Evolutionary conservation across 2,329 filamentous ascomycete species (phyloP).

Genomic region (Diaporthe sp.): DNA sequence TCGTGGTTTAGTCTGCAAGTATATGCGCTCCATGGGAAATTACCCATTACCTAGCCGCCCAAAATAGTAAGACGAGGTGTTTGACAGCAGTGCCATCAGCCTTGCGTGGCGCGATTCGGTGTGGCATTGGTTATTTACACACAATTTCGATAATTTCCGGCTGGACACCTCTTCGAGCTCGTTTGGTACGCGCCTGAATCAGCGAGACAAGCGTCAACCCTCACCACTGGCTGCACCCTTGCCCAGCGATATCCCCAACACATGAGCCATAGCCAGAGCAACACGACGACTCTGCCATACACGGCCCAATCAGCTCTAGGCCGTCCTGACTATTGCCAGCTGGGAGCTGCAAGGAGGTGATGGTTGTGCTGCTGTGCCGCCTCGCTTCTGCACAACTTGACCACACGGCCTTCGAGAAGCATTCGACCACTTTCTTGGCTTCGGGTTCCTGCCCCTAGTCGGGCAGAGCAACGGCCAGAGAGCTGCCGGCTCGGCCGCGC

Average conservation of each 20-base stretch:
- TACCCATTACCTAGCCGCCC: constrained; percentile 21
- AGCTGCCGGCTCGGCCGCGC: constrained; percentile 26
- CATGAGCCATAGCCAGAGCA: constrained; percentile 17
- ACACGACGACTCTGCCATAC: constrained; percentile 2
- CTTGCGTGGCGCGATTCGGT: constrained; percentile 29
- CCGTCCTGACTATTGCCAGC: constrained; percentile 34
- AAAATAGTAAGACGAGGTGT: constrained; percentile 29
- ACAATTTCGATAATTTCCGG: constrained; percentile 40
- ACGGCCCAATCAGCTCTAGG: constrained; percentile 31
- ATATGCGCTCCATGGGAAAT: constrained; percentile 21
- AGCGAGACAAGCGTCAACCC: constrained; percentile 19
- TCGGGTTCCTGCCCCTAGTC: constrained; percentile 30
- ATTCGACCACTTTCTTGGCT: constrained; percentile 23
- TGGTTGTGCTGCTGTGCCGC: constrained; percentile 29
- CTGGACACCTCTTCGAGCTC: constrained; percentile 20
- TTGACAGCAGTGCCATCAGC: constrained; percentile 35
- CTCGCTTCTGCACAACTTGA: constrained; percentile 36
- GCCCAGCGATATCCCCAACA: constrained; percentile 8
- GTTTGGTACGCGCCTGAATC: constrained; percentile 30
- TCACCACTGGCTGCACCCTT: constrained; percentile 19
- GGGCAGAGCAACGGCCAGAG: constrained; percentile 30
- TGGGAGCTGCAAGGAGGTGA: constrained; percentile 35
- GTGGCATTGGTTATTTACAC: constrained; percentile 31
- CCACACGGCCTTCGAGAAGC: constrained; percentile 35
- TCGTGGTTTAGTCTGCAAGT: constrained; percentile 14